Evolutionary conservation across 257 asterid genomes (phyloP), one percentile per base, ranked within the genome.

Genomic region (Ballota nigra): DNA sequence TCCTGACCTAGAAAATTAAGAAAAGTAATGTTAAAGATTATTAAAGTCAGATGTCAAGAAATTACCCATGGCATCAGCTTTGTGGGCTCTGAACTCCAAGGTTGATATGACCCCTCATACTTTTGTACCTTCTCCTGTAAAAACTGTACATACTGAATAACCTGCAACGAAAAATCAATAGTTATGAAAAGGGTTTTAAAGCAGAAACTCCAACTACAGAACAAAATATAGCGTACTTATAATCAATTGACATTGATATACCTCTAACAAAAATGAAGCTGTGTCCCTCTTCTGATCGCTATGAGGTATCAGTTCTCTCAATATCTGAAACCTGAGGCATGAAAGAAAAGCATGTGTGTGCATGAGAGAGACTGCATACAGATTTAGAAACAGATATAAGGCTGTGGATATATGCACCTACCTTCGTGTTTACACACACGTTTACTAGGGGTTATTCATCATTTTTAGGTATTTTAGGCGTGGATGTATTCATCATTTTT

Each of bases 51-150:
- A 52, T 19, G 51, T 66, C 34, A 52, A 83, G 63, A 69, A 67
- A 71, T 77, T 88, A 93, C 98, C 98, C 98, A 93, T 68, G 98
- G 97, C 96, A 88, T 87, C 81, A 90, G 85, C 82, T 92, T 92
- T 67, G 92, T 87, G 62, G 97, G 91, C 81, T 92, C 98, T 22
- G 96, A 84, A 72, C 81, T 83, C 98, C 95, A 90, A 65, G 88
- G 77, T 75, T 90, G 98, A 78, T 82, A 87, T 1, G 97, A 75
- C 26, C 95, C 97, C 78, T 92, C 98, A 69, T 88, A 80, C 75
- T 84, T 90, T 34, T 90, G 89, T 47, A 88, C 86, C 88, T 85
- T 88, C 69, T 92, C 98, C 70, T 90, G 92, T 77, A 92, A 80
- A 81, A 66, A 86, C 36, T 90, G 95, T 18, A 92, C 96, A 43